phyloP scores from a whole-genome alignment of 2,329 filamentous ascomycete genomes.

The Scorias spongiosa region DNA sequence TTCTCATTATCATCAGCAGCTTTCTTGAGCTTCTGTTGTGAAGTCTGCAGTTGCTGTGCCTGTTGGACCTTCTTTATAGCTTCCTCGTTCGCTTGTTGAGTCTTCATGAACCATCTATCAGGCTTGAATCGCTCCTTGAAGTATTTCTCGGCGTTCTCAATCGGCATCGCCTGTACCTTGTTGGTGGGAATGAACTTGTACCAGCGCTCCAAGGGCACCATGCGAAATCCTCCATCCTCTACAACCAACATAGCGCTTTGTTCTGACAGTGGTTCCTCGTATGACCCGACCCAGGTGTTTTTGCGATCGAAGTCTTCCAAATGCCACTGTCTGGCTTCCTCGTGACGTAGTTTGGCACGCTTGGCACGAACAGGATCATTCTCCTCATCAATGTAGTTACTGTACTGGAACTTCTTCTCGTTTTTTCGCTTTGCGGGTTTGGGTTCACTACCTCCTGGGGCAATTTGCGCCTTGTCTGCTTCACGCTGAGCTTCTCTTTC shows the following conservation, averaged over 20 bases:
- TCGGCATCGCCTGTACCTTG: slow-evolving; percentile 48
- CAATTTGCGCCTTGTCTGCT: slow-evolving; percentile 81
- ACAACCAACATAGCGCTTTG: slow-evolving; percentile 64
- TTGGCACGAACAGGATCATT: slow-evolving; percentile 54
- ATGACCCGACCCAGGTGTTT: slow-evolving; percentile 83
- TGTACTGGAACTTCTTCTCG: slow-evolving; percentile 71
- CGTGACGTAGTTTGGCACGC: slow-evolving; percentile 54
- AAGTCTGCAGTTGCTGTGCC: slow-evolving; percentile 28
- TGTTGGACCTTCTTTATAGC: slow-evolving; percentile 8
- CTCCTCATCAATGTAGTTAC: slow-evolving; percentile 55
- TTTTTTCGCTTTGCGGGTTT: slow-evolving; percentile 41
- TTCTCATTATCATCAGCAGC: slow-evolving; percentile 21
- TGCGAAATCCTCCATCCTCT: slow-evolving; percentile 55
- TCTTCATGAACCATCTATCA: slow-evolving; percentile 65
- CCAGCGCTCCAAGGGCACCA: slow-evolving; percentile 91
- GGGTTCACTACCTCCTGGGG: slow-evolving; percentile 55
- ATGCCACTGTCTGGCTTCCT: slow-evolving; percentile 93
- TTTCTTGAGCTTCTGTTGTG: slow-evolving; percentile 39
- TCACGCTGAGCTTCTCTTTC: slow-evolving; percentile 77
- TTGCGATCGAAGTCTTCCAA: slow-evolving; percentile 92
- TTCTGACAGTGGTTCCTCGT: slow-evolving; percentile 77
- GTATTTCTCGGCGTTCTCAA: slow-evolving; percentile 71
- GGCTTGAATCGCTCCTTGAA: slow-evolving; percentile 67
- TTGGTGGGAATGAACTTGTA: slow-evolving; percentile 68
- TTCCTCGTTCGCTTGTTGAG: slow-evolving; percentile 31